phyloP scores from a whole-genome alignment of 306 rosid species.

The Acacia crassicarpa region DNA sequence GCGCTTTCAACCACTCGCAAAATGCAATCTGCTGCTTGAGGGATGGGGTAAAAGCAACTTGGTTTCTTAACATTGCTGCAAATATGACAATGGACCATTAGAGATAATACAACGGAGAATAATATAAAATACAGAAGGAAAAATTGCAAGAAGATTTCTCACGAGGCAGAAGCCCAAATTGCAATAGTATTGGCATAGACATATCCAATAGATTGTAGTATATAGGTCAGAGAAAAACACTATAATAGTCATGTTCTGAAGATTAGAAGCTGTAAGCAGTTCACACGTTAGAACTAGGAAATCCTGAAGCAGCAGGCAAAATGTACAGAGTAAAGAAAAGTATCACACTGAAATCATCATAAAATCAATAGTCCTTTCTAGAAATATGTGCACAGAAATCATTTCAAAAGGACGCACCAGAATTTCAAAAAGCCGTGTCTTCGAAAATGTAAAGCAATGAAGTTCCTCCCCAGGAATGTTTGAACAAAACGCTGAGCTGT shows the following conservation, averaged over 20 bases:
- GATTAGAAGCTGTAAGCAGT: slow-evolving; percentile 12
- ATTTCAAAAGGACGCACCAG: slow-evolving; percentile 55
- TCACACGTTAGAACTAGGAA: slow-evolving; percentile 20
- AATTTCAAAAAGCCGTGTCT: slow-evolving; percentile 94
- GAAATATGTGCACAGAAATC: background rate
- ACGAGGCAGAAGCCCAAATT: slow-evolving; percentile 8
- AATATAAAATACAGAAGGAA: background rate
- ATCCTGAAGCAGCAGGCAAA: slow-evolving; percentile 14
- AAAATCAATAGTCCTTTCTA: slow-evolving; percentile 9
- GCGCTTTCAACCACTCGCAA: slow-evolving; percentile 64
- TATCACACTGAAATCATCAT: slow-evolving; percentile 16
- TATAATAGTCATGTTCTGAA: background rate
- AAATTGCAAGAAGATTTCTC: slow-evolving; percentile 19
- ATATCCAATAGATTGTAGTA: background rate
- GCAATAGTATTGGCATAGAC: background rate
- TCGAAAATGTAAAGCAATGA: slow-evolving; percentile 83
- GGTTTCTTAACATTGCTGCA: slow-evolving; percentile 76
- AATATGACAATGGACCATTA: slow-evolving; percentile 36
- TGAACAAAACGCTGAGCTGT: slow-evolving; percentile 98
- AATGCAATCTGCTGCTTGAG: slow-evolving; percentile 95
- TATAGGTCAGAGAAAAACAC: background rate
- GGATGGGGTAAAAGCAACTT: slow-evolving; percentile 97
- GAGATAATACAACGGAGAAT: slow-evolving; percentile 8
- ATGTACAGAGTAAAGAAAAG: background rate
- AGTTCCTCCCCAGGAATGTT: slow-evolving; percentile 87